phyloP scores from a whole-genome alignment of 2,329 filamentous ascomycete genomes.

The Coniochaeta sp. region DNA sequence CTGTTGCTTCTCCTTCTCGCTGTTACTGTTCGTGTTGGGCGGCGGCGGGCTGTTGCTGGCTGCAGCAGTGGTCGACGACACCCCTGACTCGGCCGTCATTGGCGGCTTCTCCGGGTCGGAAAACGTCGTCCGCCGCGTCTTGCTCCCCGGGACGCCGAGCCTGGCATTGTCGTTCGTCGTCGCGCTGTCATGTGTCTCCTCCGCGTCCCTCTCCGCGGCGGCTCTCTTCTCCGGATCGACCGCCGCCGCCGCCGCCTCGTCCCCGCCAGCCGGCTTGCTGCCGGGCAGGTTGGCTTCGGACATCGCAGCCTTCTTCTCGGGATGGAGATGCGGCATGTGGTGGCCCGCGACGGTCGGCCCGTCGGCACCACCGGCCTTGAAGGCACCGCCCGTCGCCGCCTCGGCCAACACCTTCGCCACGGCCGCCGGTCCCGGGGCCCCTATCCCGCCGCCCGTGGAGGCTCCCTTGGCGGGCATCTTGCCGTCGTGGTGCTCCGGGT shows the following conservation, averaged over 20 bases:
- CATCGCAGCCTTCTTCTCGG: conserved; percentile 36
- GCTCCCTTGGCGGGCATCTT: conserved; percentile 14
- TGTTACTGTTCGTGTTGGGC: conserved; percentile 5
- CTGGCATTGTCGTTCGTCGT: not conserved
- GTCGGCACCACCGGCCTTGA: conserved; percentile 14
- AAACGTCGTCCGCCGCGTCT: conserved; percentile 49
- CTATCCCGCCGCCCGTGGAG: conserved; percentile 29
- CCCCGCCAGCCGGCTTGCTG: not conserved
- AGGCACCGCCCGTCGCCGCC: conserved; percentile 21
- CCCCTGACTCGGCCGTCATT: conserved; percentile 4
- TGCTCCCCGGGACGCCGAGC: conserved; percentile 5
- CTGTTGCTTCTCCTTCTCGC: conserved; percentile 20
- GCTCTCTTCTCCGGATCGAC: conserved; percentile 20
- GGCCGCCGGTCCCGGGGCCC: conserved; percentile 31
- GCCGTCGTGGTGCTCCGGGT: conserved; percentile 20
- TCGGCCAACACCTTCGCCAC: conserved; percentile 27
- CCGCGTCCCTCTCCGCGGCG: conserved; percentile 14
- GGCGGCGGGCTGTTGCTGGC: conserved; percentile 2
- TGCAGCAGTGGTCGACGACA: conserved; percentile 3
- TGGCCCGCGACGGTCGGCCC: conserved; percentile 9
- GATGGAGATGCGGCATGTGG: conserved; percentile 18
- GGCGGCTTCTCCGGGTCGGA: conserved; percentile 43
- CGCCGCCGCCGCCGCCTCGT: conserved; percentile 1
- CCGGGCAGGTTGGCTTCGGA: conserved; percentile 12
- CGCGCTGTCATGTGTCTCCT: conserved; percentile 5